Base-by-base conservation (phyloP, 305 asterid species). In the Withania somnifera region DNA sequence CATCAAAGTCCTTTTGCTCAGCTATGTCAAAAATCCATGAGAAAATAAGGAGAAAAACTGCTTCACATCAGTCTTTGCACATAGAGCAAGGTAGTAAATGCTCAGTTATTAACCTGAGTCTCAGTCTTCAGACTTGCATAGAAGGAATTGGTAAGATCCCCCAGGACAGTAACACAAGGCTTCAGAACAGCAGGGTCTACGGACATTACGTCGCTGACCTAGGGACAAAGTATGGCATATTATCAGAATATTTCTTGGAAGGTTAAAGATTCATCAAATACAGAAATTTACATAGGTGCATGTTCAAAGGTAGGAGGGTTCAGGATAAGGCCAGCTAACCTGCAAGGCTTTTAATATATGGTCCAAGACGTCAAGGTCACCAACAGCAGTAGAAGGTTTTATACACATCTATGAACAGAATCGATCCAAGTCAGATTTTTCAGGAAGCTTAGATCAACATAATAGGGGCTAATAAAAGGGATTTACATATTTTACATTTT, bases 161-260 rank as follows among this genome's bases (percentile, higher is more conserved):
- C 90, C 88, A 96, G 85, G 85, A 91, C 84, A 64, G 92, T 85
- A 83, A 87, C 20, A 86, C 98, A 96, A 83, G 98, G 98, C 86
- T 89, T 91, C 85, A 88, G 82, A 82, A 86, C 80, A 77, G 88
- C 91, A 75, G 90, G 80, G 82, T 90, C 95, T 60, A 89, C 94
- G 71, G 89, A 81, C 32, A 64, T 53, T 42, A 82, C 58, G 76
- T 86, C 86, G 60, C 85, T 87, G 81, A 88, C 87, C 99, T 97
- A 89, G 77, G 81, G 84, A 11, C 45, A 76, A 76, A 75, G 68
- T 24, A 64, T 20, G 50, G 60, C 30, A 82, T 40, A 81, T 54
- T 56, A 78, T 64, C 28, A 76, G 51, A 64, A 58, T 28, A 77
- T 20, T 22, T 63, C 34, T 58, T 14, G 24, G 68, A 22, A 77